Evolutionary conservation across 129 eudicot species (phyloP), one percentile per base, ranked within the genome.

Genomic region (Calendula officinalis): DNA sequence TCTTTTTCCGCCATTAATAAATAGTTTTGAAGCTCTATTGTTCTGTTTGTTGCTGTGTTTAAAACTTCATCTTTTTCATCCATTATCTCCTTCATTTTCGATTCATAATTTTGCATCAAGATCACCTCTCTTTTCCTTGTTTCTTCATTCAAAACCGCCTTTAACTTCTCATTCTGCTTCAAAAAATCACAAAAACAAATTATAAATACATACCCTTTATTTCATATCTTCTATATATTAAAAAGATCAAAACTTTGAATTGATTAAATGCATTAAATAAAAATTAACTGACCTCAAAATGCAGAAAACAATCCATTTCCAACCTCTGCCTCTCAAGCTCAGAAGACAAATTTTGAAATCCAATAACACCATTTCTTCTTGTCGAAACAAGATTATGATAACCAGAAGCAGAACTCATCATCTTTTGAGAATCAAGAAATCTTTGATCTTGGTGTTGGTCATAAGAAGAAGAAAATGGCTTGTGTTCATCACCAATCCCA

Each of bases 101-200:
- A 69, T 54, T 82, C 84, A 13, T 68, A 81, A 41, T 11, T 76
- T 3, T 81, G 80, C 67, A 76, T 17, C 34, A 80, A 37, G 0
- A 81, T 9, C 12, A 67, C 9, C 10, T 64, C 68, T 59, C 70
- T 69, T 59, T 71, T 78, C 51, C 81, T 73, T 36, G 80, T 36
- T 66, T 75, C 76, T 22, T 87, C 81, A 5, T 71, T 76, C 70
- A 87, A 44, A 40, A 75, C 73, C 3, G 77, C 61, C 63, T 60
- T 83, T 64, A 87, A 33, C 49, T 71, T 81, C 65, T 87, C 82
- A 30, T 78, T 84, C 95, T 87, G 73, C 39, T 48, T 69, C 8
- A 61, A 17, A 11, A 73, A 49, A 13, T 43, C 17, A 57, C 16
- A 7, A 43, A 63, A 71, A 42, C 0, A 48, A 39, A 43, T 9